Evolutionary conservation across 1,139 yeast species (phyloP).

Genomic region (Debaryomycetaceae sp.): DNA sequence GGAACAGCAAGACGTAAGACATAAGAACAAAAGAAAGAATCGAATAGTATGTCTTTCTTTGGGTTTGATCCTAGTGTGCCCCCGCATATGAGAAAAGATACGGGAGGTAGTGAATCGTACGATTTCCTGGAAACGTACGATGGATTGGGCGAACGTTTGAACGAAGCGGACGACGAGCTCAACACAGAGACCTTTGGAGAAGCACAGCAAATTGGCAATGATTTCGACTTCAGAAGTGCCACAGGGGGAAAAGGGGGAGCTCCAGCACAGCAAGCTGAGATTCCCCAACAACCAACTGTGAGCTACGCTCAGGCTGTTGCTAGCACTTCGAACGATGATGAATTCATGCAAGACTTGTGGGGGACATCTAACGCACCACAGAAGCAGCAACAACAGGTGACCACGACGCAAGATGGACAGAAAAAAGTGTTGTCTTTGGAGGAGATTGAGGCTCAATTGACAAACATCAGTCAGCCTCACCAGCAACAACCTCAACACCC

Average conservation of each 20-base stretch:
- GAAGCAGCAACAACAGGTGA: conserved; percentile 12
- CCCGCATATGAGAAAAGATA: conserved; percentile 17
- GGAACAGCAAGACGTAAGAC: not conserved
- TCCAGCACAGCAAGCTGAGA: conserved; percentile 10
- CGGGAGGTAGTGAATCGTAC: conserved; percentile 29
- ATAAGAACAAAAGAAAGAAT: not conserved
- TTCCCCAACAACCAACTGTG: conserved; percentile 23
- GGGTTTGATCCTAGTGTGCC: conserved; percentile 53
- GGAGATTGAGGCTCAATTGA: conserved; percentile 73
- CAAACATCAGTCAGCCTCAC: conserved; percentile 35
- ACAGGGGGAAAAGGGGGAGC: conserved; percentile 21
- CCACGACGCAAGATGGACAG: conserved; percentile 17
- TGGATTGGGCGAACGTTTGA: conserved; percentile 65
- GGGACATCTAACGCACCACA: conserved; percentile 36
- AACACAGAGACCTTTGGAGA: conserved; percentile 89
- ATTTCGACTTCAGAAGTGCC: conserved; percentile 66
- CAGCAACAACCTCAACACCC: conserved; percentile 18
- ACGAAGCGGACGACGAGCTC: conserved; percentile 75
- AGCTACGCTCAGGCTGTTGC: conserved; percentile 62
- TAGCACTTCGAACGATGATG: conserved; percentile 40
- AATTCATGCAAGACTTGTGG: conserved; percentile 50
- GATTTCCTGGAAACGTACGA: conserved; percentile 86
- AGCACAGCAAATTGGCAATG: conserved; percentile 55
- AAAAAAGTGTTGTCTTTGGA: conserved; percentile 61
- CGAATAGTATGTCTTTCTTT: conserved; percentile 48